phyloP scores from a whole-genome alignment of 1,284 basidiomycete species.

The Sporisorium reilianum region DNA sequence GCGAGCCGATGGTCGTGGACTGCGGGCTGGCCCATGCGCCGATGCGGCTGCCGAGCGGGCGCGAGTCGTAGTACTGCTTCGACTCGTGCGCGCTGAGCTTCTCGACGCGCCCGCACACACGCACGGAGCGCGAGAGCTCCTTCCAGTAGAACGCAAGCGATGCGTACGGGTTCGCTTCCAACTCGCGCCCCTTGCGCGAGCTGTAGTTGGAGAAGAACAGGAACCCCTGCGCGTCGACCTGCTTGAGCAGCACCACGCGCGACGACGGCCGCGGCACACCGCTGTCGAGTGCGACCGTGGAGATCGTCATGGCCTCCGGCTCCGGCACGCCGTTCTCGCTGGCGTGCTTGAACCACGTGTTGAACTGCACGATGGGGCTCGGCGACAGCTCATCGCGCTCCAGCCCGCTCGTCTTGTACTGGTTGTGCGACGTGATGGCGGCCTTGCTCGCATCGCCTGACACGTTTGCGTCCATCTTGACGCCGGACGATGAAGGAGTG shows the following conservation, averaged over 20 bases:
- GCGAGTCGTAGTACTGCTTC: slow-evolving; percentile 83
- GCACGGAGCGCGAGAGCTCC: slow-evolving; percentile 82
- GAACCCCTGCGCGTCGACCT: slow-evolving; percentile 78
- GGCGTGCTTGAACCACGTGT: slow-evolving; percentile 63
- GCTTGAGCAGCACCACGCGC: slow-evolving; percentile 90
- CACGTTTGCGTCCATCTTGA: slow-evolving; percentile 34
- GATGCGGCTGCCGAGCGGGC: slow-evolving; percentile 85
- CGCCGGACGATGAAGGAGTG: neutral
- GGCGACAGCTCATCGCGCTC: slow-evolving; percentile 42
- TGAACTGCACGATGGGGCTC: slow-evolving; percentile 62
- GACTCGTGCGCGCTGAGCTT: slow-evolving; percentile 79
- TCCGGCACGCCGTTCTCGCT: slow-evolving; percentile 54
- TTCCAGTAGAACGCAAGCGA: slow-evolving; percentile 92
- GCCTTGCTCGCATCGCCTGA: slow-evolving; percentile 17
- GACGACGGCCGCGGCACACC: slow-evolving; percentile 76
- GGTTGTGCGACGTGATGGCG: slow-evolving; percentile 62
- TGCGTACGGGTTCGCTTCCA: slow-evolving; percentile 77
- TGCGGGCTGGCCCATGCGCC: slow-evolving; percentile 95
- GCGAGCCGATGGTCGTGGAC: slow-evolving; percentile 81
- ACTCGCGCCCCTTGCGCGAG: slow-evolving; percentile 88
- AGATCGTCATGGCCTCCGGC: slow-evolving; percentile 67
- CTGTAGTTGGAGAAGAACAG: slow-evolving; percentile 97
- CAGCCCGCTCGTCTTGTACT: slow-evolving; percentile 63
- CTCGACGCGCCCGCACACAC: slow-evolving; percentile 87
- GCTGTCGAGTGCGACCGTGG: slow-evolving; percentile 45